Evolutionary conservation across 768 basidiomycete species (phyloP).

Genomic region (Suillus fuscotomentosus): DNA sequence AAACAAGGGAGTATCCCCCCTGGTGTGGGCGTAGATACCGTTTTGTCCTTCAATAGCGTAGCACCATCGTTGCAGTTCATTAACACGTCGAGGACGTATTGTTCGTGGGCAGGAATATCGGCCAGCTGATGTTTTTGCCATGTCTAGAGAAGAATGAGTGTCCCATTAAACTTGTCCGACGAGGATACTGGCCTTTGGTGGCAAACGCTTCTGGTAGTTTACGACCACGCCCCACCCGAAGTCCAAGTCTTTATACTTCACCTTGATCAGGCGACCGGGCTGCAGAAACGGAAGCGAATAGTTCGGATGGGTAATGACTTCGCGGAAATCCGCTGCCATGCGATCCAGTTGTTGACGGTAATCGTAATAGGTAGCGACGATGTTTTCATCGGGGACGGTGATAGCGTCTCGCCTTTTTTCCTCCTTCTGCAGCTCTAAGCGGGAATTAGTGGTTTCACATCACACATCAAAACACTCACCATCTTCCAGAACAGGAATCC

Average conservation of each 20-base stretch:
- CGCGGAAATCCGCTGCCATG: constrained; percentile 83
- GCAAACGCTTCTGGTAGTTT: constrained; percentile 84
- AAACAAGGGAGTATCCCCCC: constrained; percentile 76
- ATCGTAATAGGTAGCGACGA: constrained; percentile 89
- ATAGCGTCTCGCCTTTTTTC: constrained; percentile 65
- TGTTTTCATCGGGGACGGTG: constrained; percentile 78
- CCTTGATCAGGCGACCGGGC: constrained; percentile 86
- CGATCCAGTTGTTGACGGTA: constrained; percentile 91
- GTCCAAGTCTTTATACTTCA: constrained; percentile 82
- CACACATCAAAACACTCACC: constrained; percentile 46
- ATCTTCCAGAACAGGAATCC: constrained; percentile 81
- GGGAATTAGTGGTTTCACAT: constrained; percentile 8
- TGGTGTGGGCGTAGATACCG: constrained; percentile 54
- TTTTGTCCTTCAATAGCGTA: constrained; percentile 56
- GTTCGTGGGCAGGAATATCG: constrained; percentile 81
- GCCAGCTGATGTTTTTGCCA: constrained; percentile 58
- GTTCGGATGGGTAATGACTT: constrained; percentile 92
- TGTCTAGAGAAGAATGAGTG: constrained; percentile 38
- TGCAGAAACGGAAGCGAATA: constrained; percentile 96
- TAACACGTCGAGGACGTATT: constrained; percentile 92
- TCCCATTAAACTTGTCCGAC: neutral
- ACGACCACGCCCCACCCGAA: constrained; percentile 97
- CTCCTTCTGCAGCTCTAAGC: constrained; percentile 68
- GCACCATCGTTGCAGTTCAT: constrained; percentile 74
- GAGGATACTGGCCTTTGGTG: constrained; percentile 61